phyloP scores from a whole-genome alignment of 208 protist genomes.

The Borovskyia barvae region DNA sequence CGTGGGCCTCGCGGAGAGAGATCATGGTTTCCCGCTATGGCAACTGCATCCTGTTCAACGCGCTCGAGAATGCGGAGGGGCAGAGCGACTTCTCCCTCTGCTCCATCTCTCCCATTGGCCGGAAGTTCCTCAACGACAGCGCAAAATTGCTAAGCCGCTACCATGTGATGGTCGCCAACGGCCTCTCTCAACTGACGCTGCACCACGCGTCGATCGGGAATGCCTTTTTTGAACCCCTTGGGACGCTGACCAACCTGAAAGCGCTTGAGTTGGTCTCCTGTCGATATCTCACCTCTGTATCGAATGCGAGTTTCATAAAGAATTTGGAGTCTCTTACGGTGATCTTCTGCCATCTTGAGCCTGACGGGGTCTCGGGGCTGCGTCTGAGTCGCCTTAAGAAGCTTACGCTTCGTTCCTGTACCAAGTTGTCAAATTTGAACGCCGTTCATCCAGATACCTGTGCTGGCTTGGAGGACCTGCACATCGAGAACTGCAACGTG shows the following conservation, averaged over 20 bases:
- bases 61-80: constrained; percentile 61
- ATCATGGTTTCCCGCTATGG: constrained; percentile 81
- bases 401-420: constrained; percentile 64
- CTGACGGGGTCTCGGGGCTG: constrained; percentile 58
- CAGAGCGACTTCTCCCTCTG: constrained; percentile 58
- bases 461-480: constrained; percentile 53
- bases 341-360: constrained; percentile 65
- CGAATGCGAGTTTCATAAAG: constrained; percentile 41
- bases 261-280: constrained; percentile 77
- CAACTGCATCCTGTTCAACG: constrained; percentile 81
- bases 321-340: constrained; percentile 62
- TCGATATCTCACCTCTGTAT: constrained; percentile 59
- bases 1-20: constrained; percentile 65
- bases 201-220: constrained; percentile 71
- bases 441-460: constrained; percentile 59
- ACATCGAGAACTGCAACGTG: constrained; percentile 71
- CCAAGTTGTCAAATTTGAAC: constrained; percentile 68
- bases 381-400: constrained; percentile 50
- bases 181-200: constrained; percentile 62
- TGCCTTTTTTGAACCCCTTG: constrained; percentile 65
- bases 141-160: constrained; percentile 67
- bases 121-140: constrained; percentile 72
- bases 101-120: constrained; percentile 72
- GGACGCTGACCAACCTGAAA: constrained; percentile 43
- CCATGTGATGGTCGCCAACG: constrained; percentile 63